Conservation (phyloP, 164 flowering plant species). For the Warburgia ugandensis region DNA sequence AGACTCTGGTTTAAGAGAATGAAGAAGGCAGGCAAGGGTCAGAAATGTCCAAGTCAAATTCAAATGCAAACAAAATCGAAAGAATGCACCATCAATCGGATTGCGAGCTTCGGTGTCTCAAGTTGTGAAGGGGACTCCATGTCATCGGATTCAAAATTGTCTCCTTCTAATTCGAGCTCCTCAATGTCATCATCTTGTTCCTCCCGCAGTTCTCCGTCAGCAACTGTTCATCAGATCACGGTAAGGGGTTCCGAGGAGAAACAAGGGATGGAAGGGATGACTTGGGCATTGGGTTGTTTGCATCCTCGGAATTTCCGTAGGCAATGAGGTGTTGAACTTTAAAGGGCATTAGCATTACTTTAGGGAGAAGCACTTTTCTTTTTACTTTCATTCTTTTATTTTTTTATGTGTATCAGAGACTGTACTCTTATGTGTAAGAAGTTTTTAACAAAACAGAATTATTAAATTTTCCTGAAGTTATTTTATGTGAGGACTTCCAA, state of each 20-base stretch:
- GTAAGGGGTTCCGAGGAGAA: not conserved
- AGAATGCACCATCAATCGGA: not conserved
- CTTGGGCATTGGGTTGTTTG: not conserved
- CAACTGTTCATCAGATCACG: not conserved
- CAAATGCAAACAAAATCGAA: not conserved
- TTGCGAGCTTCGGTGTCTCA: not conserved
- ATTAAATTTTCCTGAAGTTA: too few species aligned
- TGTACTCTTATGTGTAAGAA: too few species aligned
- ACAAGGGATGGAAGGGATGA: conserved; percentile 1
- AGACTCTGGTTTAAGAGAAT: not conserved
- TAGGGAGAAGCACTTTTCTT: too few species aligned
- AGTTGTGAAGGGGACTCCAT: conserved; percentile 1
- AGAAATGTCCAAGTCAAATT: not conserved
- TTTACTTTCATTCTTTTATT: too few species aligned
- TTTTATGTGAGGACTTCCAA: too few species aligned
- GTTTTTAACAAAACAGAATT: too few species aligned
- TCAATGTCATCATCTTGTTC: not conserved
- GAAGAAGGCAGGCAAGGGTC: not conserved
- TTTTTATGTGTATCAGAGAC: too few species aligned
- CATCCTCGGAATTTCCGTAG: too few species aligned
- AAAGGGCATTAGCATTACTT: too few species aligned
- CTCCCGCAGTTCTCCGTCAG: not conserved
- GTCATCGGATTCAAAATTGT: not conserved
- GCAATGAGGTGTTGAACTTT: too few species aligned
- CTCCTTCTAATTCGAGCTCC: not conserved